Percentiles rank a stretch among this genome's conserved stretches.
Evolutionary conservation across 352 stramenopile species (phyloP).

Genomic region (Pythium plurisporium): DNA sequence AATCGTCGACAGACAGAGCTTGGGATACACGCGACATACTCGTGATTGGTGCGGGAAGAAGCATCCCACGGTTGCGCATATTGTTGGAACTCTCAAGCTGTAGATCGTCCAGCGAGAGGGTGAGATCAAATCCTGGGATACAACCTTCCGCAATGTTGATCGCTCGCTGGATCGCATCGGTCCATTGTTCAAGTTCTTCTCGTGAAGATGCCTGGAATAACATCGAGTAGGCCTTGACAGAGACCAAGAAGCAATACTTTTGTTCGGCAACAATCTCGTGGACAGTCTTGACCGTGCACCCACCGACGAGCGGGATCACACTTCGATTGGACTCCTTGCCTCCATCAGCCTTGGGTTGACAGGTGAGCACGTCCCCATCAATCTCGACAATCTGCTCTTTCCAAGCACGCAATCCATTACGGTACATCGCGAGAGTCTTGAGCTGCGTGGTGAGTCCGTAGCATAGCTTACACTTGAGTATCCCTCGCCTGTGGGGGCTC

Average conservation of each 20-base stretch:
- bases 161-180: conserved; percentile 52
- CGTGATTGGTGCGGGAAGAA: conserved; percentile 20
- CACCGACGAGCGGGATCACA: conserved; percentile 40
- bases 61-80: conserved; percentile 30
- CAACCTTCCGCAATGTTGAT: conserved; percentile 67
- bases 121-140: conserved; percentile 41
- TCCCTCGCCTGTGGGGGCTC: conserved; percentile 39
- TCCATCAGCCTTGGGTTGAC: conserved; percentile 23
- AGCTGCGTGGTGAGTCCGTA: conserved; percentile 51
- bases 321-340: conserved; percentile 17
- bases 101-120: conserved; percentile 37
- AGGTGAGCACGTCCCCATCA: conserved; percentile 57
- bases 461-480: conserved; percentile 50
- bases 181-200: conserved; percentile 51
- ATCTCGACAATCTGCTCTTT: conserved; percentile 64
- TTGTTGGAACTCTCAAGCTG: conserved; percentile 50
- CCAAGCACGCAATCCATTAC: conserved; percentile 38
- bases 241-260: conserved; percentile 66
- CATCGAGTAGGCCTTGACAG: conserved; percentile 51
- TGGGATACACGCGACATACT: not conserved
- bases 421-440: conserved; percentile 51
- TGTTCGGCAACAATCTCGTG: conserved; percentile 59
- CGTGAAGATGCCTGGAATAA: conserved; percentile 56
- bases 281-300: conserved; percentile 54
- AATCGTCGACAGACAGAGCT: conserved; percentile 5